Evolutionary conservation across 2,329 filamentous ascomycete species (phyloP).

Genomic region (Sporothrix euskadiensis): DNA sequence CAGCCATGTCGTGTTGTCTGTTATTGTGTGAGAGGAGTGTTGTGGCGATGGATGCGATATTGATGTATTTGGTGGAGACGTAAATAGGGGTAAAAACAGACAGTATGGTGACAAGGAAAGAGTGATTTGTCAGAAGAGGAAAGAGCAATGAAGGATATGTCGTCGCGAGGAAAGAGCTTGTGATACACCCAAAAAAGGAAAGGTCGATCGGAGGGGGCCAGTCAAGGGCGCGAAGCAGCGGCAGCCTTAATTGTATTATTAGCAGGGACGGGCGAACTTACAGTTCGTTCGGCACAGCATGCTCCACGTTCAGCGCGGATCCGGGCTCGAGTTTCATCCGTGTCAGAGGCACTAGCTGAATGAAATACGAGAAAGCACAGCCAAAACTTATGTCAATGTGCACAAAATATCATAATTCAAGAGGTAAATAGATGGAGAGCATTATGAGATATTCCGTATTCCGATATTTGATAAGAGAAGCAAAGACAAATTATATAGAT

Average conservation of each 20-base stretch:
- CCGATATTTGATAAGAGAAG: too few relatives aligned
- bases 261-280: slow-evolving; percentile 16
- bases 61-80: neutral
- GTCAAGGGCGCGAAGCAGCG: neutral
- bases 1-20: slow-evolving; percentile 7
- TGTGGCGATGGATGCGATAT: neutral
- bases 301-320: neutral
- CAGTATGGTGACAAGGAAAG: neutral
- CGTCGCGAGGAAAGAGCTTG: slow-evolving; percentile 10
- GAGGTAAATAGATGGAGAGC: neutral
- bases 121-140: neutral
- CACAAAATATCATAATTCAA: too few relatives aligned
- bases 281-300: neutral
- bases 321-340: slow-evolving; percentile 26
- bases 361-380: neutral
- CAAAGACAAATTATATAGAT: too few relatives aligned
- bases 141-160: slow-evolving; percentile 10
- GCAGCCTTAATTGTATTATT: neutral
- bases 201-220: neutral
- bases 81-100: neutral
- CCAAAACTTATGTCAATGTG: neutral
- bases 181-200: slow-evolving; percentile 10
- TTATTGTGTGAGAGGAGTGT: neutral
- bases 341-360: slow-evolving; percentile 23
- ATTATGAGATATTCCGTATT: neutral